Evolutionary conservation across 768 basidiomycete genomes (phyloP).

Genomic region (Lyophyllum semitale): DNA sequence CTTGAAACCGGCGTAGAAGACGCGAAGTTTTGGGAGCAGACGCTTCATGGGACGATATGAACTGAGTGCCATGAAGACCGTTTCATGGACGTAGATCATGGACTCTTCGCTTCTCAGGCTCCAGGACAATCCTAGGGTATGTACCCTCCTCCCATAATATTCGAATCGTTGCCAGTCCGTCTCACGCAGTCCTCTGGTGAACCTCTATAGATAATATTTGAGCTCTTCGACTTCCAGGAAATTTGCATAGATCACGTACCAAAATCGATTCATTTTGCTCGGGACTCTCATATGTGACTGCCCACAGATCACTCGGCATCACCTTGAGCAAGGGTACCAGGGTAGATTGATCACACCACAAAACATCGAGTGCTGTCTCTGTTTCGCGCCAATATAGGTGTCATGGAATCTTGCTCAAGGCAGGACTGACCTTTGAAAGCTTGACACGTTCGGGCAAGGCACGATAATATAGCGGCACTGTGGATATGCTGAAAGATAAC

Average conservation of each 20-base stretch:
- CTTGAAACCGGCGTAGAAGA: neutral
- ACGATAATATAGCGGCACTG: neutral
- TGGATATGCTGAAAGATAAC: neutral
- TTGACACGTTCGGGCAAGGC: neutral
- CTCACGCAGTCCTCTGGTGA: neutral
- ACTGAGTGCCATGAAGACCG: neutral
- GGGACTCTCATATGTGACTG: neutral
- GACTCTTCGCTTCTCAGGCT: neutral
- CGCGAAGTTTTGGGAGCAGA: neutral
- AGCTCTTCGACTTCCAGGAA: no score
- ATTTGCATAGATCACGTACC: no score
- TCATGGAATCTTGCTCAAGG: neutral
- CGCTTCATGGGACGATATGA: neutral
- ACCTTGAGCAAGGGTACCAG: neutral
- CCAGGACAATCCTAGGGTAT: neutral
- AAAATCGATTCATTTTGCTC: neutral
- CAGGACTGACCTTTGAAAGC: neutral
- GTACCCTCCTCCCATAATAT: neutral
- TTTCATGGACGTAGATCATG: neutral
- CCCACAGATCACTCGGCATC: no score
- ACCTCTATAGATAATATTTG: neutral
- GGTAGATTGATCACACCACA: neutral
- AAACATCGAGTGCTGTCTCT: neutral
- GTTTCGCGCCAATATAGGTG: neutral
- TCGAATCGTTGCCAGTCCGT: neutral